Percentiles rank a stretch among this genome's conserved stretches.
phyloP scores from a whole-genome alignment of 2,329 filamentous ascomycete species.

The Pyricularia pennisetigena region DNA sequence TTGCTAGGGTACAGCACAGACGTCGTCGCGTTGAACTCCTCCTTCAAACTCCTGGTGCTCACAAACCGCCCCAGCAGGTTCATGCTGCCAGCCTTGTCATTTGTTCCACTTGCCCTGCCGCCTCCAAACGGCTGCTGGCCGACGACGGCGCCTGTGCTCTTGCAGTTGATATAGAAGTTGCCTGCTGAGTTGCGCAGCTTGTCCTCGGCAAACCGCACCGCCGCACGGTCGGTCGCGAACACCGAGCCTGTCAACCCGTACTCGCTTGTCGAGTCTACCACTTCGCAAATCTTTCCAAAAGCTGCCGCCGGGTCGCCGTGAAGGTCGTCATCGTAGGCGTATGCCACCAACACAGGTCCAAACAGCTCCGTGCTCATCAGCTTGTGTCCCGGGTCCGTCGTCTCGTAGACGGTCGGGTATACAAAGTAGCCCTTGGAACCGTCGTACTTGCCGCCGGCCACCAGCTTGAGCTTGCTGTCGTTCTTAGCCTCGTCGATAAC shows the following conservation, averaged over 20 bases:
- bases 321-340: slow-evolving; percentile 35
- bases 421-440: slow-evolving; percentile 32
- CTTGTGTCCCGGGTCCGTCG: slow-evolving; percentile 28
- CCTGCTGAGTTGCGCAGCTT: slow-evolving; percentile 42
- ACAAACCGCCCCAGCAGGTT: slow-evolving; percentile 39
- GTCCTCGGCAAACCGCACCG: slow-evolving; percentile 38
- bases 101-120: slow-evolving; percentile 40
- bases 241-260: slow-evolving; percentile 48
- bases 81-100: slow-evolving; percentile 45
- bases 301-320: slow-evolving; percentile 25
- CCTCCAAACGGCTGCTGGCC: slow-evolving; percentile 48
- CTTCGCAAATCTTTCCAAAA: slow-evolving; percentile 41
- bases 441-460: slow-evolving; percentile 34
- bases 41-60: slow-evolving; percentile 45
- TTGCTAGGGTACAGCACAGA: slow-evolving; percentile 64
- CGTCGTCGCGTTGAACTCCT: slow-evolving; percentile 59
- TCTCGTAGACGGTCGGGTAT: slow-evolving; percentile 34
- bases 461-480: slow-evolving; percentile 29
- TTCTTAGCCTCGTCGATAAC: slow-evolving; percentile 33
- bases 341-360: slow-evolving; percentile 32
- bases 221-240: slow-evolving; percentile 36
- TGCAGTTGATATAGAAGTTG: slow-evolving; percentile 50
- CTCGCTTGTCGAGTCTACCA: slow-evolving; percentile 62
- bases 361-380: slow-evolving; percentile 38
- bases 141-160: slow-evolving; percentile 45